Evolutionary conservation across 2,329 filamentous ascomycete genomes (phyloP), one percentile per base, ranked within the genome.

Genomic region (Apiospora arundinis): DNA sequence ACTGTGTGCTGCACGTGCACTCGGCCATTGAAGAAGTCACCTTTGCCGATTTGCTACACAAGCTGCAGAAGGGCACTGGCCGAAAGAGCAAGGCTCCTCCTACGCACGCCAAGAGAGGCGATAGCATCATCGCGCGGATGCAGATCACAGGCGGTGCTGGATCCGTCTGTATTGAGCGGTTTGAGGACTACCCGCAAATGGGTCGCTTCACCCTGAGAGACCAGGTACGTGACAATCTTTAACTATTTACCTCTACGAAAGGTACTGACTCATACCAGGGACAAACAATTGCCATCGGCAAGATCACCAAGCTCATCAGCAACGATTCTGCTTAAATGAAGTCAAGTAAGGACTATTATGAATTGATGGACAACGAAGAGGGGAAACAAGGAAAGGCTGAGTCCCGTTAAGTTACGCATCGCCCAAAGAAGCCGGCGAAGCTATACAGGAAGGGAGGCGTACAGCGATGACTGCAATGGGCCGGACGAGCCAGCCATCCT

Each of bases 221-320:
- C 80, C 93, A 95, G 88, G 93, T 94, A 87, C 77, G 87, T 78
- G 68, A 52, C 25, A 45, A 18, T 18, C 2, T 18, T 46, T 45
- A n/a, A 32, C 1, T 21, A 28, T 70, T 23, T 52, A 23, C 8
- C 37, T 5, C 42, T 28, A 63, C 32, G 32, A 5, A 63, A 42
- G 23, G 52, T 81, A 76, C 80, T 80, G 69, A 77, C 45, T 28
- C 69, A 80, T 37, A 21, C 70, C 80, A 98, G 92, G 96, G 96
- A 78, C 95, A 98, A 93, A 99, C 96, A 0, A 98, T 99, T 85
- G 96, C 96, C 71, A 99, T 99, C 85, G 96, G 96, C 80, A 99
- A 99, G 90, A 97, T 99, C 82, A 98, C 94, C 72, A 98, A 95
- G 88, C 89, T 99, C 74, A 87, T 90, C 77, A 84, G 80, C 9